Evolutionary conservation across 208 protist species (phyloP).

Genomic region (Wallacemonas sp.): DNA sequence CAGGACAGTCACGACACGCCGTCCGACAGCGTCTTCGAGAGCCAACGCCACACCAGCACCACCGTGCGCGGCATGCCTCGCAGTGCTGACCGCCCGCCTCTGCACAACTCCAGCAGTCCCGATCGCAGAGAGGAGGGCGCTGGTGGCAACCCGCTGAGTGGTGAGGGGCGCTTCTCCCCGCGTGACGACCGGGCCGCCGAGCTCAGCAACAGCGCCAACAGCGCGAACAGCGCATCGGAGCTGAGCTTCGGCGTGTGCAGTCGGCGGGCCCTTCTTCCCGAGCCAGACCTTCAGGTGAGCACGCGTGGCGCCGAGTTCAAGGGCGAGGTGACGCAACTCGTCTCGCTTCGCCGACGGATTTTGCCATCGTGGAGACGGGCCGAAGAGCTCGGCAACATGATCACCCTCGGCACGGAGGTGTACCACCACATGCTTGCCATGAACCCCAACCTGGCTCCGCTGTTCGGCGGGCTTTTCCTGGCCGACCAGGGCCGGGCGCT

Average conservation of each 20-base stretch:
- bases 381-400: background rate
- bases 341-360: background rate
- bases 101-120: too few species aligned
- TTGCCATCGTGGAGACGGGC: background rate
- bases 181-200: too few species aligned
- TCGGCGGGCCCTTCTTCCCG: background rate
- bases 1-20: too few species aligned
- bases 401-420: background rate
- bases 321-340: background rate
- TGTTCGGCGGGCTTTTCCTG: conserved; percentile 9
- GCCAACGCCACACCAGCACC: too few species aligned
- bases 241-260: background rate
- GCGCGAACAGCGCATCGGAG: background rate
- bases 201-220: background rate
- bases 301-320: background rate
- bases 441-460: conserved; percentile 5
- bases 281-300: background rate
- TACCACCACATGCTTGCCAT: conserved; percentile 9
- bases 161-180: too few species aligned
- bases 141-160: too few species aligned
- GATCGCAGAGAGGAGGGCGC: too few species aligned
- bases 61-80: too few species aligned
- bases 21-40: too few species aligned
- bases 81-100: too few species aligned
- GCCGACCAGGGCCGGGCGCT: conserved; percentile 10